A percentile compares a stretch with the other conserved stretches of the same genome.
These are phyloP conservation scores for Neoascochyta sp. DNA, from an alignment of 2,329 filamentous ascomycete genomes.

Conservation along the genomic window DNA sequence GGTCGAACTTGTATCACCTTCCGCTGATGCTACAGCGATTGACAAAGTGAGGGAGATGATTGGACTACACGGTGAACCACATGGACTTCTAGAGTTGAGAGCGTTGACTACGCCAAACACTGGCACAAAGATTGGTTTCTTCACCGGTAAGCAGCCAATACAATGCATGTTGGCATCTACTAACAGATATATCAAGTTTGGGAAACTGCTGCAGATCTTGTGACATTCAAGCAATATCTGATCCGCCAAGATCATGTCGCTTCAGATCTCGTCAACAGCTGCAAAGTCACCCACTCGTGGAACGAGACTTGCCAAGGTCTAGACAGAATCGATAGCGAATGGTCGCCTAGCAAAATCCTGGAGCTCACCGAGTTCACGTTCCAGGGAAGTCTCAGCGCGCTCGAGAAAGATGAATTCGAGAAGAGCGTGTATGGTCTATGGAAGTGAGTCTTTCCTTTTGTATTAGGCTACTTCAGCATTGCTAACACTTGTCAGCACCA, in stretches of 20 bases:
- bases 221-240: neutral
- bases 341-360: slow-evolving; percentile 1
- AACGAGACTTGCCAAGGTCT: neutral
- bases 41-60: neutral
- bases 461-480: neutral
- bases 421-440: neutral
- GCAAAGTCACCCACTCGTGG: neutral
- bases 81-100: slow-evolving; percentile 1
- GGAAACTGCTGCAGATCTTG: neutral
- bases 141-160: neutral
- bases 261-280: neutral
- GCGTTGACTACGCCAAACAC: neutral
- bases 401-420: slow-evolving; percentile 1
- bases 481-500: slow-evolving; percentile 1
- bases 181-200: neutral
- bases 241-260: neutral
- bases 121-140: neutral
- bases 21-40: neutral
- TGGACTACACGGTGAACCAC: neutral
- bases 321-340: neutral
- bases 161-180: neutral
- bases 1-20: neutral
- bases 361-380: slow-evolving; percentile 2
- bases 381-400: neutral
- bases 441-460: neutral